A percentile compares a stretch with the other conserved stretches of the same genome.
These are phyloP conservation scores for Ziziphus jujuba DNA, from an alignment of 306 rosid species.

Conservation along the genomic window DNA sequence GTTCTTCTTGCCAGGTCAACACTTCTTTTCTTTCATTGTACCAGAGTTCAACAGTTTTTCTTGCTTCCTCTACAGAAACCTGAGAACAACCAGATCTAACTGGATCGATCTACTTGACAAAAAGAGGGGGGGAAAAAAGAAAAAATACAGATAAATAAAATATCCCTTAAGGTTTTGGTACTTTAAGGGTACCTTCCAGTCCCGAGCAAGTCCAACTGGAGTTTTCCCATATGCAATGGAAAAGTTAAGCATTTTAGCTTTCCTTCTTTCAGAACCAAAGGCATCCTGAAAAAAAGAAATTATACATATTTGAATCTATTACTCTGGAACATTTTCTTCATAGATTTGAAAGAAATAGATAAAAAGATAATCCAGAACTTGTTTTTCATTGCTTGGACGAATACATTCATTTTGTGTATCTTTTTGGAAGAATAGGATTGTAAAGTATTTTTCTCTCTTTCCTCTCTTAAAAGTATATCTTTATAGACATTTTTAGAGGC, in stretches of 20 bases:
- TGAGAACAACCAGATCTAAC: conserved; percentile 32
- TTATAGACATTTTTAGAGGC: no score
- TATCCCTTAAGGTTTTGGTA: conserved; percentile 1
- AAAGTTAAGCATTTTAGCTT: conserved; percentile 96
- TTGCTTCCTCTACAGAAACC: conserved; percentile 92
- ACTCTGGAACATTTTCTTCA: not conserved
- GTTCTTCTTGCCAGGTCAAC: conserved; percentile 67
- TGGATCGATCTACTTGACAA: not conserved
- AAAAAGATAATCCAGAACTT: no score
- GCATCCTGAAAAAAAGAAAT: conserved; percentile 52
- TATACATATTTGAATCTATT: not conserved
- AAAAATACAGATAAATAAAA: no score
- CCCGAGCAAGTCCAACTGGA: conserved; percentile 86
- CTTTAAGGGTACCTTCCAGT: conserved; percentile 71
- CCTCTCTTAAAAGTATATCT: no score
- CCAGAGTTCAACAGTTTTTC: conserved; percentile 84
- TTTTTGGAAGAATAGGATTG: no score
- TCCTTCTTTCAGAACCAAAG: conserved; percentile 90
- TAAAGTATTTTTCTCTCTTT: no score
- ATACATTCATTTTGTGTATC: no score
- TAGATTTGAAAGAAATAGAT: no score
- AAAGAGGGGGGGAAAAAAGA: not conserved
- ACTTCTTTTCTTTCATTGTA: conserved; percentile 90
- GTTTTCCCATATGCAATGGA: conserved; percentile 98
- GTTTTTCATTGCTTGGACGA: no score